phyloP scores from a whole-genome alignment of 2,329 filamentous ascomycete species.

The Penicillium griseofulvum region DNA sequence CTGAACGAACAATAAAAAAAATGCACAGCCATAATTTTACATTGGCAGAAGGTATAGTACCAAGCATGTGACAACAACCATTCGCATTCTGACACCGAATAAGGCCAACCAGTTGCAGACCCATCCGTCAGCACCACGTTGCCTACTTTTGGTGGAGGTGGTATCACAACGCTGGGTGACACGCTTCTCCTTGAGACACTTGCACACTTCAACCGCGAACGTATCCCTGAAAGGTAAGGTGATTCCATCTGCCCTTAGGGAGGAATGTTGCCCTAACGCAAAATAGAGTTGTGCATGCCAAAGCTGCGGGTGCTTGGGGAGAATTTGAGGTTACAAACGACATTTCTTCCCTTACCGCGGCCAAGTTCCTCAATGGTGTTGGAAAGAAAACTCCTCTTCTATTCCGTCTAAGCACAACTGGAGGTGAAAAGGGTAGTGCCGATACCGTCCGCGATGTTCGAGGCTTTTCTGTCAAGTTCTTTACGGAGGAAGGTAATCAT shows the following conservation, averaged over 20 bases:
- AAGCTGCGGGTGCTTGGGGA: conserved; percentile 57
- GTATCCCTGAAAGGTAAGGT: conserved; percentile 56
- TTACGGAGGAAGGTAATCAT: conserved; percentile 52
- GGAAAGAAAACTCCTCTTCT: conserved; percentile 56
- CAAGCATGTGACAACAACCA: neutral
- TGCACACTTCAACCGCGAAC: conserved; percentile 60
- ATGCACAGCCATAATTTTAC: conserved; percentile 24
- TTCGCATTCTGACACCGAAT: neutral
- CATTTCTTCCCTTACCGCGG: conserved; percentile 52
- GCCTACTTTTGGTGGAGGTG: conserved; percentile 30
- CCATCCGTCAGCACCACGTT: conserved; percentile 24
- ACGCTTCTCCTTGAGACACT: conserved; percentile 62
- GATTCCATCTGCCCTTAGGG: too few relatives aligned
- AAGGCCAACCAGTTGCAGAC: conserved; percentile 30
- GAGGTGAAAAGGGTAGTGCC: conserved; percentile 46
- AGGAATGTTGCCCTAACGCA: neutral
- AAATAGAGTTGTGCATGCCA: conserved; percentile 56
- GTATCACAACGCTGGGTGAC: conserved; percentile 52
- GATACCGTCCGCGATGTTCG: conserved; percentile 52
- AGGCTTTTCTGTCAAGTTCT: conserved; percentile 53
- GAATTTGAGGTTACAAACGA: conserved; percentile 62
- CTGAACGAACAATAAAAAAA: neutral
- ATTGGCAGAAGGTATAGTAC: conserved; percentile 26
- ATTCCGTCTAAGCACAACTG: conserved; percentile 50
- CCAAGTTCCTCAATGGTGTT: conserved; percentile 53